A percentile compares a stretch with the other conserved stretches of the same genome.
phyloP scores from a whole-genome alignment of 2,329 filamentous ascomycete genomes.

The Pseudocercospora macadamiae region DNA sequence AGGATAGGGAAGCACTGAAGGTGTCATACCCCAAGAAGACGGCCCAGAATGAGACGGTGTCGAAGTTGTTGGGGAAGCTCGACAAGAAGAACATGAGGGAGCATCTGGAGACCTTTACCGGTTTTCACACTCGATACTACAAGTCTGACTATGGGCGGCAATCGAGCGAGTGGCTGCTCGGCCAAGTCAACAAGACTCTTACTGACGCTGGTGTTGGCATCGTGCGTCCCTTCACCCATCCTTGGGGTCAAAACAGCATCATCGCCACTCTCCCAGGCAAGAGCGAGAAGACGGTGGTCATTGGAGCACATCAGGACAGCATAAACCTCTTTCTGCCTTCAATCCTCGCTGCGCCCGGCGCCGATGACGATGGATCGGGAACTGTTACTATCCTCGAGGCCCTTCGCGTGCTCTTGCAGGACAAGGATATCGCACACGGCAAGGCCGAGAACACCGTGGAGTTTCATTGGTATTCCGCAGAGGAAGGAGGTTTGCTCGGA shows the following conservation, averaged over 20 bases:
- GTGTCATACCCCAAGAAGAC: constrained; percentile 70
- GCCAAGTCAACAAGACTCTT: constrained; percentile 73
- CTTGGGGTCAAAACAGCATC: constrained; percentile 85
- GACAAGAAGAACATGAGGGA: constrained; percentile 74
- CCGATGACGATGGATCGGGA: constrained; percentile 90
- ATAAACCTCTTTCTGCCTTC: constrained; percentile 91
- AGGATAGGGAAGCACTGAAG: constrained; percentile 37
- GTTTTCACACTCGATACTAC: constrained; percentile 82
- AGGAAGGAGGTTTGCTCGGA: constrained; percentile 84
- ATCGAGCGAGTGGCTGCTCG: constrained; percentile 84
- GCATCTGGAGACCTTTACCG: constrained; percentile 77
- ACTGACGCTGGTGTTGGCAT: constrained; percentile 72
- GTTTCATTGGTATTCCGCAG: constrained; percentile 95
- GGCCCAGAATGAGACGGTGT: constrained; percentile 66
- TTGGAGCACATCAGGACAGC: constrained; percentile 78
- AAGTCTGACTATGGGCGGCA: constrained; percentile 76
- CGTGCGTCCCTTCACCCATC: constrained; percentile 75
- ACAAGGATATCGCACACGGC: constrained; percentile 69
- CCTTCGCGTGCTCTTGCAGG: constrained; percentile 72
- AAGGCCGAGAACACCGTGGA: constrained; percentile 84
- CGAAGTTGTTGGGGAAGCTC: constrained; percentile 68
- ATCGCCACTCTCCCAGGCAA: constrained; percentile 89
- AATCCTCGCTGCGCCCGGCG: constrained; percentile 81
- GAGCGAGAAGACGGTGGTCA: constrained; percentile 80
- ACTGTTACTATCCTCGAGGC: constrained; percentile 92